Base-by-base conservation (phyloP, 768 basidiomycete genomes). In the Amanita pseudoporphyria region DNA sequence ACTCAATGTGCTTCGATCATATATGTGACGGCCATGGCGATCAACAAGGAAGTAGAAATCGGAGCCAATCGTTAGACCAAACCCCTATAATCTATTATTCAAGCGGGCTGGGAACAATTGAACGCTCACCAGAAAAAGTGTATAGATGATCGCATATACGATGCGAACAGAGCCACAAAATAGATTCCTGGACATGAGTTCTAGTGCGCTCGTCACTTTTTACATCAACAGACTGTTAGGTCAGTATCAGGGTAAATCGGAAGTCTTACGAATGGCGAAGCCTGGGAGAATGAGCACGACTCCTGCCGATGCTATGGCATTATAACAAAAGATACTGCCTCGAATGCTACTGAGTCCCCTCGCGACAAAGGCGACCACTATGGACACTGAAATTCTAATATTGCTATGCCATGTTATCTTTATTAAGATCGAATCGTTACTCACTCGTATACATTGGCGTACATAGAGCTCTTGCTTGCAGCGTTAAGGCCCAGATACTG, bases 391-490 rank as follows among this genome's bases (percentile, higher is more conserved):
- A 59, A 93, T 89, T 62, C 90, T 93, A 28, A 9, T 26, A 9
- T 6, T 31, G 13, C 18, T 48, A 9, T 50, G 33, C 35, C 26
- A 44, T 18, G 37, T 28, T 5, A 30, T 26, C 18, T 45, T 35
- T 21, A 40, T 28, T 30, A 37, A 22, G 26, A 46, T 24, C 36
- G 45, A 33, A 32, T 32, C 39, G 28, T 5, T 19, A 71, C 89
- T 64, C 62, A 93, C 92, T 95, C 92, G 59, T 93, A 95, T 51
- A 94, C 89, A 58, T 91, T 94, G n/a, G 90, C 89, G 64, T 92
- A 94, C 68, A 89, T 84, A 1, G 87, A 76, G 57, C 85, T 92
- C 66, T 87, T 90, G 56, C 82, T 77, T 3, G 91, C 90, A 7
- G 87, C 81, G 58, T 82, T 84, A 42, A 92, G 68, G 32, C 89